These are phyloP conservation scores for Teratosphaeria pseudoeucalypti DNA, from an alignment of 2,329 filamentous ascomycete species.

Conservation along the genomic window DNA sequence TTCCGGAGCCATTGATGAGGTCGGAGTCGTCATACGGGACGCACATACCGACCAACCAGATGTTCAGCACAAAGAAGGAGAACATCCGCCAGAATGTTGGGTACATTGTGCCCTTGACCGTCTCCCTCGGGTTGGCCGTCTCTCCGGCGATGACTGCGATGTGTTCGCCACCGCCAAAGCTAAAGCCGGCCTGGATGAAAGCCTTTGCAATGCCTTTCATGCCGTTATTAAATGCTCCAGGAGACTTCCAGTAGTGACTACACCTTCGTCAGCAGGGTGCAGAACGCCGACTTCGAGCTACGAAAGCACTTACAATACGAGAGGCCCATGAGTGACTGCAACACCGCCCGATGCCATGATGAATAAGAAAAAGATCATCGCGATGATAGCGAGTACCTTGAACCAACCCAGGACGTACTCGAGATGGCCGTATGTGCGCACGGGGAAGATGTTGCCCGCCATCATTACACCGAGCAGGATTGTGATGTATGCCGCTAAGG, in stretches of 20 bases:
- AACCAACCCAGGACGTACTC: conserved; percentile 25
- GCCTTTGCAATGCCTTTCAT: conserved; percentile 28
- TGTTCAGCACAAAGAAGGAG: conserved; percentile 26
- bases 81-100: conserved; percentile 27
- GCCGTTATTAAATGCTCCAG: conserved; percentile 12
- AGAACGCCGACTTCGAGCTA: not conserved
- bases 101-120: conserved; percentile 23
- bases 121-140: conserved; percentile 20
- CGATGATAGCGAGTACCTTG: conserved; percentile 23
- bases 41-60: conserved; percentile 29
- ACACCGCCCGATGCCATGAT: conserved; percentile 28
- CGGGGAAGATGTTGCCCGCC: conserved; percentile 17
- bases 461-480: conserved; percentile 23
- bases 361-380: conserved; percentile 27
- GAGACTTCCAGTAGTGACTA: not conserved
- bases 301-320: conserved; percentile 17
- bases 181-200: conserved; percentile 27
- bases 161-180: conserved; percentile 14
- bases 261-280: not conserved
- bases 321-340: conserved; percentile 22
- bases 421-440: conserved; percentile 22
- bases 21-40: conserved; percentile 22
- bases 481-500: conserved; percentile 25
- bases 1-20: conserved; percentile 21
- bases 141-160: conserved; percentile 27